phyloP scores from a whole-genome alignment of 2,329 filamentous ascomycete species.

The Sarocladiaceae sp. region DNA sequence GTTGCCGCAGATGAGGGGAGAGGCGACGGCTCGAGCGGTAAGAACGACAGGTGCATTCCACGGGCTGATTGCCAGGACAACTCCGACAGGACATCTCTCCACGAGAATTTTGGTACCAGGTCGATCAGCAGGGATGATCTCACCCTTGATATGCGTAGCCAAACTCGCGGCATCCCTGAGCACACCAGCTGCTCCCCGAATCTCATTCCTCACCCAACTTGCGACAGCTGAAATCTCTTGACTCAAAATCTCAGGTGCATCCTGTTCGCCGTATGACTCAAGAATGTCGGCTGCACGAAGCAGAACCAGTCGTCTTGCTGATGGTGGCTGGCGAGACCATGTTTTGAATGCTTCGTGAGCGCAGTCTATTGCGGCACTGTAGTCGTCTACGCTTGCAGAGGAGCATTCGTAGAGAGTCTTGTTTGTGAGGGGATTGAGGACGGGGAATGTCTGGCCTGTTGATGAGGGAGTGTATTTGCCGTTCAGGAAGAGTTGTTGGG shows the following conservation, averaged over 20 bases:
- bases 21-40: constrained; percentile 33
- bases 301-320: constrained; percentile 56
- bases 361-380: constrained; percentile 39
- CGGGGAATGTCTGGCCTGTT: constrained; percentile 20
- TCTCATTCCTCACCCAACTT: constrained; percentile 31
- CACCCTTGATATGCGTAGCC: constrained; percentile 29
- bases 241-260: constrained; percentile 1
- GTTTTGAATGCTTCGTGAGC: constrained; percentile 56
- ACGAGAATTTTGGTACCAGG: constrained; percentile 56
- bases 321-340: constrained; percentile 56
- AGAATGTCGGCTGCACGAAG: constrained; percentile 55
- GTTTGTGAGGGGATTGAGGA: constrained; percentile 30
- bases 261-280: constrained; percentile 28
- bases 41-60: constrained; percentile 11
- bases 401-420: constrained; percentile 48
- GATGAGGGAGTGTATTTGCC: constrained; percentile 18
- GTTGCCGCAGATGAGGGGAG: constrained; percentile 52
- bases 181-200: constrained; percentile 27
- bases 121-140: constrained; percentile 28
- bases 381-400: constrained; percentile 50
- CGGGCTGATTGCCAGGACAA: constrained; percentile 41
- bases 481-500: constrained; percentile 16
- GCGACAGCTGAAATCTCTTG: constrained; percentile 27
- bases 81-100: constrained; percentile 64
- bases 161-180: constrained; percentile 37